phyloP scores from a whole-genome alignment of 805 yeast genomes.

The Saccharomyces eubayanus region DNA sequence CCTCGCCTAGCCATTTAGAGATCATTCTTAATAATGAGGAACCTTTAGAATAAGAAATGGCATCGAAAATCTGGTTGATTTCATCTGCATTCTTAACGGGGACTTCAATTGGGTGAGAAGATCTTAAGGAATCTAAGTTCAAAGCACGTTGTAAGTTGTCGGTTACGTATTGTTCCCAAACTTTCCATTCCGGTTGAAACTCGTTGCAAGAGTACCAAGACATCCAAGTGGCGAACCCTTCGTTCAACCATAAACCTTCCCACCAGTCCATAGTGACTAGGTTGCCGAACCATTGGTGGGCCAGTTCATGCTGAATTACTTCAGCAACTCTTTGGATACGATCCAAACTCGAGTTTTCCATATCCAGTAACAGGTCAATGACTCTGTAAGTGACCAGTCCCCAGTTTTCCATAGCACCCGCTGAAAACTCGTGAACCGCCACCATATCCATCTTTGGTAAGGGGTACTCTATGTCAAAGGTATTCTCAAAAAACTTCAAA shows the following conservation, averaged over 20 bases:
- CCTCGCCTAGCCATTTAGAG: slow-evolving; percentile 60
- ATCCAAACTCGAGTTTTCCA: slow-evolving; percentile 39
- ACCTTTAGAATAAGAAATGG: slow-evolving; percentile 74
- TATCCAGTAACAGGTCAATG: slow-evolving; percentile 39
- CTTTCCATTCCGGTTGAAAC: slow-evolving; percentile 76
- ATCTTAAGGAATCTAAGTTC: slow-evolving; percentile 47
- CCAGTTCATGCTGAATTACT: slow-evolving; percentile 78
- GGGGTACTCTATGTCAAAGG: slow-evolving; percentile 66
- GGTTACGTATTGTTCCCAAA: slow-evolving; percentile 34
- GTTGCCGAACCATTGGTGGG: slow-evolving; percentile 90
- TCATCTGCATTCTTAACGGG: slow-evolving; percentile 72
- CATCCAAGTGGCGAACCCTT: slow-evolving; percentile 86
- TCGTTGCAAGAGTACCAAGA: slow-evolving; percentile 45
- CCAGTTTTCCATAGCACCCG: slow-evolving; percentile 91
- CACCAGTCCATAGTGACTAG: slow-evolving; percentile 90
- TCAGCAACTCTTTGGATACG: slow-evolving; percentile 55
- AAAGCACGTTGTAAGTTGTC: slow-evolving; percentile 29
- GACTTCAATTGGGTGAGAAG: slow-evolving; percentile 77
- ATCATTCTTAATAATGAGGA: slow-evolving; percentile 73
- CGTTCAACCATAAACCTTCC: slow-evolving; percentile 86
- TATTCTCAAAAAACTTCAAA: slow-evolving; percentile 54
- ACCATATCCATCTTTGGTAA: slow-evolving; percentile 74
- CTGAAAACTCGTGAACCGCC: slow-evolving; percentile 64
- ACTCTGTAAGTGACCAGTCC: slow-evolving; percentile 67
- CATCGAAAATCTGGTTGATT: slow-evolving; percentile 74